A percentile compares a stretch with the other conserved stretches of the same genome.
phyloP scores from a whole-genome alignment of 2,329 filamentous ascomycete genomes.

The Aureobasidium lini region DNA sequence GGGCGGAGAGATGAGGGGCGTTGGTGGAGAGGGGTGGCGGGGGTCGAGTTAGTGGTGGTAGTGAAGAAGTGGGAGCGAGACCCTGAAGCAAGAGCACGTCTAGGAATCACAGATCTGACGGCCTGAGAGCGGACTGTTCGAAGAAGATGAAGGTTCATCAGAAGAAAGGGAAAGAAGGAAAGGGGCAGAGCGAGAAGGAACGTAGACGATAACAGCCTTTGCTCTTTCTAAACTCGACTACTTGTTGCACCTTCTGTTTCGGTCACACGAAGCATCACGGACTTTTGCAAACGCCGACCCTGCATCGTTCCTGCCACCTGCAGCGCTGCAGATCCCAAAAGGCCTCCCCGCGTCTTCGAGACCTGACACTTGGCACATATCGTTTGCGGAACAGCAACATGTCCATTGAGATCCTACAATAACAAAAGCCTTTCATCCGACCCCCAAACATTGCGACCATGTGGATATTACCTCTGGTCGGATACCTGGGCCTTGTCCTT shows the following conservation, averaged over 20 bases:
- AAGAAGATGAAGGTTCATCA: slow-evolving; percentile 11
- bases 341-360: not conserved
- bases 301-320: not conserved
- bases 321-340: not conserved
- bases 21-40: not conserved
- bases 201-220: not conserved
- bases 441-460: slow-evolving; percentile 47
- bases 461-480: slow-evolving; percentile 92
- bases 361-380: not conserved
- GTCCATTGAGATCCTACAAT: not conserved
- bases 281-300: not conserved
- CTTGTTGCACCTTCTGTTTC: slow-evolving; percentile 6
- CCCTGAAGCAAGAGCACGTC: slow-evolving; percentile 9
- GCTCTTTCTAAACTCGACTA: not conserved
- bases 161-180: not conserved
- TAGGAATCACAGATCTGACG: slow-evolving; percentile 8
- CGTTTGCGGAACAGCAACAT: not conserved
- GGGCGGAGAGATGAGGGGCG: slow-evolving; percentile 5
- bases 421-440: not conserved
- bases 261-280: slow-evolving; percentile 9
- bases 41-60: not conserved
- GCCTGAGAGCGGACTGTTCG: slow-evolving; percentile 10
- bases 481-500: slow-evolving; percentile 77
- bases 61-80: slow-evolving; percentile 5
- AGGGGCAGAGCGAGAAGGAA: slow-evolving; percentile 2